phyloP scores from a whole-genome alignment of 257 asterid species.

The Scutellaria baicalensis region DNA sequence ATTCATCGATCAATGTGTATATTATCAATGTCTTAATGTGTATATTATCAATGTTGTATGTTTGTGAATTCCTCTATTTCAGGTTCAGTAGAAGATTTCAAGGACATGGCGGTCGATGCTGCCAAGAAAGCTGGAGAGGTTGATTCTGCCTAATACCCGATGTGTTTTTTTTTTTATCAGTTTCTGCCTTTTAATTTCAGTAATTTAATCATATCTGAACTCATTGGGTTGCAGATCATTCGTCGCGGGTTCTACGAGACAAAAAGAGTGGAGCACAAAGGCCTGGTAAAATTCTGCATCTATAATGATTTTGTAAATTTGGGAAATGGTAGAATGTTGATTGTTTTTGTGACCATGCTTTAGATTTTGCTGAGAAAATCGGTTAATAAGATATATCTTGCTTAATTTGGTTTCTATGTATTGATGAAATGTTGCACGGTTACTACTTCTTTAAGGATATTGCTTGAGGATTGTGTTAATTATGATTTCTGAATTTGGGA shows the following conservation, averaged over 20 bases:
- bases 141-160: not conserved
- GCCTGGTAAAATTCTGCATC: slow-evolving; percentile 36
- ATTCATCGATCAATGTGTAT: not conserved
- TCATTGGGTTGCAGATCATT: slow-evolving; percentile 44
- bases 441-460: not conserved
- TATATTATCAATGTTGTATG: not conserved
- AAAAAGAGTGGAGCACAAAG: slow-evolving; percentile 80
- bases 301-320: not conserved
- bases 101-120: slow-evolving; percentile 56
- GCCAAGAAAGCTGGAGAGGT: slow-evolving; percentile 80
- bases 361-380: not conserved
- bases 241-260: slow-evolving; percentile 58
- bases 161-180: not conserved
- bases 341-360: not conserved
- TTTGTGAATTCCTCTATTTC: slow-evolving; percentile 7
- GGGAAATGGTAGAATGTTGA: not conserved
- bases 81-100: slow-evolving; percentile 51
- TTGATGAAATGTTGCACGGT: not conserved
- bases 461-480: not conserved
- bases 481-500: not conserved
- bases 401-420: not conserved
- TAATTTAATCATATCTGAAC: not conserved
- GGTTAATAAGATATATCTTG: not conserved
- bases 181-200: slow-evolving; percentile 1
- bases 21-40: no score